Evolutionary conservation across 306 rosid genomes (phyloP), one percentile per base, ranked within the genome.

Genomic region (Cucumis melo): DNA sequence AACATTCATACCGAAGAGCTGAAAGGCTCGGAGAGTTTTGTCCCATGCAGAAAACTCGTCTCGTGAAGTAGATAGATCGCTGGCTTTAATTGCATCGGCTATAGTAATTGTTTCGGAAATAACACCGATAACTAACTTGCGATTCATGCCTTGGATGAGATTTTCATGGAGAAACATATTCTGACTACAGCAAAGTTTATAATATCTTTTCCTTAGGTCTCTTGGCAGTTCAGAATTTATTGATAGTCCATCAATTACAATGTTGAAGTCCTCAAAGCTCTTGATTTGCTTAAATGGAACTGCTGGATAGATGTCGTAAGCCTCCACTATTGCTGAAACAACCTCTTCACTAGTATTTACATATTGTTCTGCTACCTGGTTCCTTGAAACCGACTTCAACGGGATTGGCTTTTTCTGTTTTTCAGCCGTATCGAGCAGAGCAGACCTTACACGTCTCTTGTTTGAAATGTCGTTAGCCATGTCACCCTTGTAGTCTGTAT

Each of bases 1-100:
- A 27, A 93, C 90, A 76, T 88, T 88, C 98, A 89, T 88, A 59
- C 96, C 96, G 24, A 89, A 76, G 76, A 83, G 81, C 82, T 88
- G 88, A 80, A 93, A 91, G 34, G 91, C 92, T 19, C 72, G 80
- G 75, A 93, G 80, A 8, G 88, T 86, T 55, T 82, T 89, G 41
- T 93, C 97, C 98, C 97, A 91, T 12, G 84, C 80, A 27, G 83
- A 5, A 55, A 86, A 93, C 27, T 87, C 97, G 1, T 56, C 77
- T 5, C 81, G 82, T 1, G 88, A 62, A 16, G 96, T 87, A 3
- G 85, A 77, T 10, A 83, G 74, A 17, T 85, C 79, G 77, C 91
- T 86, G 24, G 83, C 75, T 84, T 74, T 90, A 48, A 91, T 84
- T 56, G 89, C 89, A 58, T 88, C 84, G 0, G 92, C 91, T 48